Conservation (phyloP, 78 protist genomes). For the Polysphondylium violaceum region DNA sequence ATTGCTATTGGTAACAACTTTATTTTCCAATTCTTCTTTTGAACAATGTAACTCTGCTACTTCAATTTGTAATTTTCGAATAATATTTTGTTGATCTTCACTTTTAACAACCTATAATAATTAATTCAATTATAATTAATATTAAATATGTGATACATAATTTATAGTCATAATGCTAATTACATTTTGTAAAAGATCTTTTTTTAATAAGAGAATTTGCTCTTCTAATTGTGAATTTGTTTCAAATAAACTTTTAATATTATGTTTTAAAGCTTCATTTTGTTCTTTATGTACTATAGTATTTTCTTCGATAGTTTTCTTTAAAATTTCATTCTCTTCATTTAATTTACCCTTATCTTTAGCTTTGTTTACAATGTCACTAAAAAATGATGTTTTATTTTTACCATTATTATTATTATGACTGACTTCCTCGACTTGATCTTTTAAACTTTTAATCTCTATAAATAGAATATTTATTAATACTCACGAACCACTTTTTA, state of each 20-base stretch:
- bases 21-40: conserved; percentile 50
- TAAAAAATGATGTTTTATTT: conserved; percentile 29
- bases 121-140: neutral
- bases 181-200: conserved; percentile 28
- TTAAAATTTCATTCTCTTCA: conserved; percentile 58
- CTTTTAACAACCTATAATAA: neutral
- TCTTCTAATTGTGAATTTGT: conserved; percentile 55
- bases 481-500: neutral
- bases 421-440: conserved; percentile 28
- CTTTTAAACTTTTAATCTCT: conserved; percentile 44
- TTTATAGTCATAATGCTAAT: neutral
- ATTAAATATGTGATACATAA: too few species aligned
- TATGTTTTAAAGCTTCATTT: conserved; percentile 57
- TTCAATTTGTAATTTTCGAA: conserved; percentile 47
- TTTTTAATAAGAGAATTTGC: conserved; percentile 27
- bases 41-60: conserved; percentile 47
- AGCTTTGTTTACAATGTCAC: neutral
- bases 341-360: conserved; percentile 43
- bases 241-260: conserved; percentile 62
- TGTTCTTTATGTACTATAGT: conserved; percentile 22
- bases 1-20: neutral
- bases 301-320: conserved; percentile 39
- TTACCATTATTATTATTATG: neutral
- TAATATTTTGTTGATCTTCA: conserved; percentile 49
- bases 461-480: neutral